Conservation (phyloP, 257 asterid species). For the Solanum gandarillasii region DNA sequence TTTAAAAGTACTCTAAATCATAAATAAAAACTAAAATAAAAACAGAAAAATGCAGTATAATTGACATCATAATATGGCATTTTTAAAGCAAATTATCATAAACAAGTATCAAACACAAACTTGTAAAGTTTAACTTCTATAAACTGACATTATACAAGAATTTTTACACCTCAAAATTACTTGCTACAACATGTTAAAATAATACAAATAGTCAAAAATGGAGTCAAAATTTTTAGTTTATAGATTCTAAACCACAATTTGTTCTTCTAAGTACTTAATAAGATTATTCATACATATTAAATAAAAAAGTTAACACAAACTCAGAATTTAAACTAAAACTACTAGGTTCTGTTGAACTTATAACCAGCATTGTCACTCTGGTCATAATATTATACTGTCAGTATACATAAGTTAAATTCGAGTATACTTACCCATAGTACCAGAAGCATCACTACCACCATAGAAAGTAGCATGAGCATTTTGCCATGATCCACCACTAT, state of each 20-base stretch:
- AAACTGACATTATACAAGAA: neutral
- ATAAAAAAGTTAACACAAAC: neutral
- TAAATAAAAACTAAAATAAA: neutral
- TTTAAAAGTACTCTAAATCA: neutral
- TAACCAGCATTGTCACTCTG: neutral
- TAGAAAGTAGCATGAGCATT: constrained; percentile 5
- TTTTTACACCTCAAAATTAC: neutral
- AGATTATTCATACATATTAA: neutral
- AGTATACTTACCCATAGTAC: neutral
- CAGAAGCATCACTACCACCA: constrained; percentile 5
- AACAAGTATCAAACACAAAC: neutral
- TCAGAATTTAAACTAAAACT: neutral
- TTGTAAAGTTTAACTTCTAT: neutral
- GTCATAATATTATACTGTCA: neutral
- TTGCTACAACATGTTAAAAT: neutral
- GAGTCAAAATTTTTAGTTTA: neutral
- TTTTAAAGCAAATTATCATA: neutral
- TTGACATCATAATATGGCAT: neutral
- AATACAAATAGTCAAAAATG: neutral
- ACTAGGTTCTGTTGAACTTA: too few species aligned
- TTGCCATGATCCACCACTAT: constrained; percentile 1
- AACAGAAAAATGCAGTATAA: neutral
- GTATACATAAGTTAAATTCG: neutral
- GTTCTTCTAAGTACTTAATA: neutral
- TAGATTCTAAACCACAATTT: too few species aligned